A percentile compares a stretch with the other conserved stretches of the same genome.
phyloP scores from a whole-genome alignment of 768 basidiomycete species.

The Jaapia argillacea region DNA sequence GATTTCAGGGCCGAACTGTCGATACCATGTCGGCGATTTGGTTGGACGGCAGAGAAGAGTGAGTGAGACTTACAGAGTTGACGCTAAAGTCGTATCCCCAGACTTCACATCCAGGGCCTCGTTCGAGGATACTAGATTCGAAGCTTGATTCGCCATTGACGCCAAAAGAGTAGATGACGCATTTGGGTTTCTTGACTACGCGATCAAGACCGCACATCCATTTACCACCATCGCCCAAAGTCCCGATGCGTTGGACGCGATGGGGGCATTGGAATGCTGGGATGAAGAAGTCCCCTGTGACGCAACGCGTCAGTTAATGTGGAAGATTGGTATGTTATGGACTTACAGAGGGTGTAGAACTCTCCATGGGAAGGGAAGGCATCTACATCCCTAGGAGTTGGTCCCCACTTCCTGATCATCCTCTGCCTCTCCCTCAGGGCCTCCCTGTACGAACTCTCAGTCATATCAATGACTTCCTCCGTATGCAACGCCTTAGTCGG shows the following conservation, averaged over 20 bases:
- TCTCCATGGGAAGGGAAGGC: neutral
- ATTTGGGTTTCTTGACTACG: conserved; percentile 40
- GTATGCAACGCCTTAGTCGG: neutral
- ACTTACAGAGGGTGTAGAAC: neutral
- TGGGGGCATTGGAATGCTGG: conserved; percentile 35
- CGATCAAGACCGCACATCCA: conserved; percentile 58
- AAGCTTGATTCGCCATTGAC: conserved; percentile 58
- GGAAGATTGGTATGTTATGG: neutral
- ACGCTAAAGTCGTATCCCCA: conserved; percentile 50
- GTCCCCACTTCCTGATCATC: conserved; percentile 8
- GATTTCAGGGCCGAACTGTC: conserved; percentile 21
- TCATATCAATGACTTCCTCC: neutral
- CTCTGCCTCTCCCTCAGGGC: conserved; percentile 2
- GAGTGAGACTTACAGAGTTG: conserved; percentile 12
- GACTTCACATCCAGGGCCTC: conserved; percentile 37
- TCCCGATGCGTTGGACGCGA: conserved; percentile 30
- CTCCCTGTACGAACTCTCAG: conserved; percentile 1
- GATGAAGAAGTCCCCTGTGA: conserved; percentile 35
- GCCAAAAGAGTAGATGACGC: conserved; percentile 53
- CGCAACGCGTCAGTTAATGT: conserved; percentile 2
- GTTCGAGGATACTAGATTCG: conserved; percentile 45
- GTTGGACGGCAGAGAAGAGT: neutral
- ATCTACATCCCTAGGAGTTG: conserved; percentile 2
- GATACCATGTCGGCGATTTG: neutral
- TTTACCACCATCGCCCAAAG: conserved; percentile 60